Percentiles rank a stretch among this genome's conserved stretches.
Conservation (phyloP, 305 asterid genomes). For the Fraxinus sp. region DNA sequence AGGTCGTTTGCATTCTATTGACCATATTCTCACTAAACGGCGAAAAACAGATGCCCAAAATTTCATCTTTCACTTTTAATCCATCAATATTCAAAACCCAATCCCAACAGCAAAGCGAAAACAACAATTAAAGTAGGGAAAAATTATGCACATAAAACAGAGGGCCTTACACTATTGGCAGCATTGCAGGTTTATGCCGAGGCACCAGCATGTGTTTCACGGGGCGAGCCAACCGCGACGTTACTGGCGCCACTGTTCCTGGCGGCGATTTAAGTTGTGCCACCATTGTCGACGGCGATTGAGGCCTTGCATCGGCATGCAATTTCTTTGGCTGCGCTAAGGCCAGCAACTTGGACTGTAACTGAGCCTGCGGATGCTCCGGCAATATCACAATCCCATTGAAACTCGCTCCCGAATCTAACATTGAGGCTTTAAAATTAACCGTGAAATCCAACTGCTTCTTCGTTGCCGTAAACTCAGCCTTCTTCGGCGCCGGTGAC, state of each 20-base stretch:
- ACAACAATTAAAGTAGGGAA: background rate
- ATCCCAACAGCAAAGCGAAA: conserved; percentile 3
- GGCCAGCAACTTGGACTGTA: conserved; percentile 45
- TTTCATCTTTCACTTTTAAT: background rate
- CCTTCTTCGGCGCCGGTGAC: conserved; percentile 10
- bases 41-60: background rate
- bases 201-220: conserved; percentile 25
- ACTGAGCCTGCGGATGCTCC: conserved; percentile 48
- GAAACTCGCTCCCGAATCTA: conserved; percentile 23
- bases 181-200: conserved; percentile 28
- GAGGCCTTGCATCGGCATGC: conserved; percentile 34
- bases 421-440: conserved; percentile 25
- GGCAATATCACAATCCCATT: conserved; percentile 37
- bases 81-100: background rate
- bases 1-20: background rate
- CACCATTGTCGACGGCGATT: conserved; percentile 32
- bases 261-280: conserved; percentile 35
- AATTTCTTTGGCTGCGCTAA: conserved; percentile 31
- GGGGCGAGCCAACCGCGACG: conserved; percentile 32
- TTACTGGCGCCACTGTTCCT: conserved; percentile 21
- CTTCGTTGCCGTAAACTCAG: conserved; percentile 45
- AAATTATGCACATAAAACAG: background rate
- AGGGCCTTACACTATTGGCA: conserved; percentile 34
- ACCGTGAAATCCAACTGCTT: conserved; percentile 58
- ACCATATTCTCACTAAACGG: background rate